Evolutionary conservation across 1,284 basidiomycete species (phyloP), one percentile per base, ranked within the genome.

Genomic region (Puccinia novopanici): DNA sequence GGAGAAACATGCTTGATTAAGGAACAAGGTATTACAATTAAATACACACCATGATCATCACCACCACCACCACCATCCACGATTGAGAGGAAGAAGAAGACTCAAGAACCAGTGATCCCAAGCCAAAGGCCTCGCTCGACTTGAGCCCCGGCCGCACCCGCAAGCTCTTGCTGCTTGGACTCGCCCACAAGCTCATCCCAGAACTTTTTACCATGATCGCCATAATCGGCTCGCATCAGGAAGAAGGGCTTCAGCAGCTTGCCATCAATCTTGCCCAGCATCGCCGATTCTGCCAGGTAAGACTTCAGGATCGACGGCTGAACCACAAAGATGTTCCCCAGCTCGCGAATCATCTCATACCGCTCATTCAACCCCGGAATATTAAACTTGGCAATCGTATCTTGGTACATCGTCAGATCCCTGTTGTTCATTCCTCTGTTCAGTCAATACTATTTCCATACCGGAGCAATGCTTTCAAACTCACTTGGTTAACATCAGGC

Each of bases 341-440:
- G 91, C 86, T 99, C 95, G 65, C 96, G 92, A 82, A 99, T 91
- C 89, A 99, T 98, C 85, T 99, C 97, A 87, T 97, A 99, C 24
- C 97, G 93, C 86, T 98, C 96, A 82, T 92, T 91, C 3, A 99
- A 88, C 1, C 92, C 89, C 0, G 93, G 89, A 59, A 97, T 91
- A 45, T 89, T 89, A 86, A 96, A 98, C 17, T 90, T 90, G 81
- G 89, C 88, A 82, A 98, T 91, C 1, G 90, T 90, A 84, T 99
- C 97, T 88, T 99, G 97, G 85, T 99, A 99, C 61, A 93, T 91
- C 83, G 96, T 97, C 82, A 99, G 89, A 85, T 99, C 97, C 87
- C 93, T 96, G 30, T 57, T 5, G 19, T 37, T 6, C 17, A 52
- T 37, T 54, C 27, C 17, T n/a, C 2, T 19, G 15, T 54, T 27